These are phyloP conservation scores for Beauveria asiatica DNA, from an alignment of 2,329 filamentous ascomycete species.

Conservation along the genomic window DNA sequence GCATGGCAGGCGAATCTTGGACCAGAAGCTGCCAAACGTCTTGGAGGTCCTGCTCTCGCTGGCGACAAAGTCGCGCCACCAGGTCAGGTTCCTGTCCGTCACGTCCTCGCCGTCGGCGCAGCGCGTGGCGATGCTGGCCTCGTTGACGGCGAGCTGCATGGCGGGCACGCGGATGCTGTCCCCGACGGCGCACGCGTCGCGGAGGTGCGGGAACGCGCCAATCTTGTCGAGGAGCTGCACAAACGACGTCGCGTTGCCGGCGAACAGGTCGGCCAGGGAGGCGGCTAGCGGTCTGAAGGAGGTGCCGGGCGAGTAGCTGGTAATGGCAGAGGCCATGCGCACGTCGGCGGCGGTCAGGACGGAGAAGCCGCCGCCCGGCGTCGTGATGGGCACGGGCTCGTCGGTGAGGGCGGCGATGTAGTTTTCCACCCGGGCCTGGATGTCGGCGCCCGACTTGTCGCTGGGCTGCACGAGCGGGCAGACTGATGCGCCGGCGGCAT, in stretches of 20 bases:
- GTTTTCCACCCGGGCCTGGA: slow-evolving; percentile 20
- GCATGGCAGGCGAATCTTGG: slow-evolving; percentile 23
- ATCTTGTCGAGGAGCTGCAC: slow-evolving; percentile 16
- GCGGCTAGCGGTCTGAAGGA: slow-evolving; percentile 15
- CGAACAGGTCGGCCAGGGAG: slow-evolving; percentile 16
- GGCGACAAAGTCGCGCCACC: slow-evolving; percentile 11
- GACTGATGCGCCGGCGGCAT: slow-evolving; percentile 11
- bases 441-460: slow-evolving; percentile 18
- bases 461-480: slow-evolving; percentile 19
- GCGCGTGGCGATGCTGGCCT: slow-evolving; percentile 11
- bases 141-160: slow-evolving; percentile 14
- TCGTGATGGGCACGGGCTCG: slow-evolving; percentile 17
- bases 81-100: background rate
- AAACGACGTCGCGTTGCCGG: slow-evolving; percentile 21
- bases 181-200: slow-evolving; percentile 9
- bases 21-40: slow-evolving; percentile 17
- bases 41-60: slow-evolving; percentile 12
- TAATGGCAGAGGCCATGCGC: slow-evolving; percentile 14
- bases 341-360: slow-evolving; percentile 21
- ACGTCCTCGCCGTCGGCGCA: slow-evolving; percentile 13
- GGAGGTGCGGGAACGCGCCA: slow-evolving; percentile 9
- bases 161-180: background rate
- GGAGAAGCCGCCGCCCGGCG: slow-evolving; percentile 12
- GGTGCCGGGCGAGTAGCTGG: slow-evolving; percentile 18
- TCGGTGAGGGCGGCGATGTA: slow-evolving; percentile 18